These are phyloP conservation scores for Cairneyella variabilis DNA, from an alignment of 495 filamentous ascomycete genomes.

Conservation along the genomic window DNA sequence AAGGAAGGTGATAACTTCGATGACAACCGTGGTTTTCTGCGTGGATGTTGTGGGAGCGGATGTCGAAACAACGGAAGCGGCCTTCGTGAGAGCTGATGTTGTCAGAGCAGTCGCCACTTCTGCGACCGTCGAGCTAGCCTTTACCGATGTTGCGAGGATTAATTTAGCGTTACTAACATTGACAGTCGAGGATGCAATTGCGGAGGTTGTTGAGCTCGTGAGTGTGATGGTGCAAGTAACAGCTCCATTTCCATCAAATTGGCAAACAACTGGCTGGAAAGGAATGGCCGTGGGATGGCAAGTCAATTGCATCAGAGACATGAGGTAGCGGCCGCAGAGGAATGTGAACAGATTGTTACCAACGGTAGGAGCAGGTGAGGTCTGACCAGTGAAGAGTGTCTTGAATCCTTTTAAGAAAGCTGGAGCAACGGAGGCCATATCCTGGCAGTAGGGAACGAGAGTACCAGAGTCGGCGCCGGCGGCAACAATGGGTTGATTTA, in stretches of 20 bases:
- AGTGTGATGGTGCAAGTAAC: not conserved
- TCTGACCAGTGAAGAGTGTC: not conserved
- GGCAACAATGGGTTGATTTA: not conserved
- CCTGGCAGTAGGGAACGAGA: conserved; percentile 2
- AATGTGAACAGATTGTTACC: conserved; percentile 9
- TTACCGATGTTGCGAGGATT: not conserved
- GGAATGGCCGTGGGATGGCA: conserved; percentile 1
- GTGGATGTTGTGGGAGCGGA: not conserved
- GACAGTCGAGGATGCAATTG: not conserved
- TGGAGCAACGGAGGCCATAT: not conserved
- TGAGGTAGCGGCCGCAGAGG: not conserved
- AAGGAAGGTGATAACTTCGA: conserved; percentile 15
- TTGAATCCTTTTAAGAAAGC: conserved; percentile 3
- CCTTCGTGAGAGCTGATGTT: not conserved
- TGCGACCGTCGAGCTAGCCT: not conserved
- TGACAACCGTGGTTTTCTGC: not conserved
- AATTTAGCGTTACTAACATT: no score
- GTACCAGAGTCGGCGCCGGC: not conserved
- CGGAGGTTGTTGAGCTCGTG: not conserved
- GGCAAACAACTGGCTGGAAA: not conserved
- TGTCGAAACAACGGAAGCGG: not conserved
- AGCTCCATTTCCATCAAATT: not conserved
- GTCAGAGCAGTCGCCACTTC: not conserved
- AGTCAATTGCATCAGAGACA: conserved; percentile 5
- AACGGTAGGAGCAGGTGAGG: not conserved